A percentile compares a stretch with the other conserved stretches of the same genome.
These are phyloP conservation scores for Eustoma russellianum DNA, from an alignment of 257 asterid genomes.

Conservation along the genomic window DNA sequence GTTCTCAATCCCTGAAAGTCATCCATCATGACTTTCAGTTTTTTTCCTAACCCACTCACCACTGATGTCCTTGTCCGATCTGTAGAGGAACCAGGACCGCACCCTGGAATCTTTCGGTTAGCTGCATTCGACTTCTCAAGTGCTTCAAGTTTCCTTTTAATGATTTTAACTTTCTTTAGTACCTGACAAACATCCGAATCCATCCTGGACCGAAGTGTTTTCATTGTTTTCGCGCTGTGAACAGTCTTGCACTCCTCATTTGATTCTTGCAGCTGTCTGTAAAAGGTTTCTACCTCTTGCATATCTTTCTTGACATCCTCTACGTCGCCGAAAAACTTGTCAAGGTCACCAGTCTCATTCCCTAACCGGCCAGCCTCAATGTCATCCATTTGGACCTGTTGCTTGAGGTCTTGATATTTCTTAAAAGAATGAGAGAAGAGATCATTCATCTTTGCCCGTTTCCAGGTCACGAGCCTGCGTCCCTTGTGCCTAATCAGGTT, in stretches of 20 bases:
- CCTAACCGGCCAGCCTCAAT: conserved; percentile 19
- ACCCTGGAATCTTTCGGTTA: conserved; percentile 23
- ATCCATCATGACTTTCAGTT: conserved; percentile 32
- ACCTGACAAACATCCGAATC: conserved; percentile 29
- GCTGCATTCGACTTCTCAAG: conserved; percentile 32
- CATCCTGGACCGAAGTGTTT: conserved; percentile 31
- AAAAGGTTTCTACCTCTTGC: conserved; percentile 21
- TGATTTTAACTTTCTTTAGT: conserved; percentile 27
- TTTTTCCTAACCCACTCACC: conserved; percentile 39
- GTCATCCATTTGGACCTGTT: conserved; percentile 28
- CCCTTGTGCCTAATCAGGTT: neutral
- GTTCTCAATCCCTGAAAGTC: conserved; percentile 29
- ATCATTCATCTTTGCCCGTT: conserved; percentile 33
- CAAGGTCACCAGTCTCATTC: conserved; percentile 13
- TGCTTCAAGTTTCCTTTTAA: conserved; percentile 34
- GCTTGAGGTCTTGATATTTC: conserved; percentile 28
- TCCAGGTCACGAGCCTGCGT: neutral
- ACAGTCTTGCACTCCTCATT: conserved; percentile 36
- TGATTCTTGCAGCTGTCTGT: conserved; percentile 25
- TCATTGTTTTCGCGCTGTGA: conserved; percentile 35
- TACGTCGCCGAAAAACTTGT: conserved; percentile 31
- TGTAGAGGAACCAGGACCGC: conserved; percentile 40
- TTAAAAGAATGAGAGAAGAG: conserved; percentile 32
- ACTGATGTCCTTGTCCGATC: conserved; percentile 39
- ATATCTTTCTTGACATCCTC: conserved; percentile 38